Base-by-base conservation (phyloP, 2,329 filamentous ascomycete genomes). In the Calycina herbarum region DNA sequence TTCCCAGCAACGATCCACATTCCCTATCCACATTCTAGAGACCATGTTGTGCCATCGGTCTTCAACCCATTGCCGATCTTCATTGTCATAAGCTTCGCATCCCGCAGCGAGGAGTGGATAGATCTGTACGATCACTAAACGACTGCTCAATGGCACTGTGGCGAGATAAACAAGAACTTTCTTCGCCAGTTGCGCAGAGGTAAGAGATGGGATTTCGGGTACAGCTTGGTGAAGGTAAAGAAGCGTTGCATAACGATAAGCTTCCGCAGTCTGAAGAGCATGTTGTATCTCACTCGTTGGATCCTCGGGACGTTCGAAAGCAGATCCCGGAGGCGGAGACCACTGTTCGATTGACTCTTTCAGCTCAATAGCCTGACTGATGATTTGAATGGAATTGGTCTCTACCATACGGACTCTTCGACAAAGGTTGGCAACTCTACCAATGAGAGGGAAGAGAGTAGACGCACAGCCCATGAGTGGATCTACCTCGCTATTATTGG, bases 381-480 rank as follows among this genome's bases (percentile, higher is more conserved):
- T 85, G 48, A 89, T 82, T n/a, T 81, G 81, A 10, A 87, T 82
- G 0, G 83, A 84, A 64, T 88, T 89, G n/a, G 77, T 67, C 10
- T 72, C 66, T 2, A 69, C 78, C 51, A 81, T 84, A 38, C 85
- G 81, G 8, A 90, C 86, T 63, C 82, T 85, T 63, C 87, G 84
- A n/a, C 90, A 85, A 2, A 92, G 79, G 66, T 85, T 86, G 3
- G 88, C 89, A 27, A 88, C 87, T 24, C 83, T 82, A 11, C 88
- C 86, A 67, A 92, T 89, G 0, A 90, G 78, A 0, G 89, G 89
- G 71, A 91, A 92, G 0, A 92, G 80, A 0, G 86, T 88, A 38
- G 82, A 80, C 6, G 89, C 89, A 71, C 87, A 89, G 11, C 89
- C 89, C 86, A 92, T 89, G 35, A 91, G 76, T 4, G 89, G 88